These are phyloP conservation scores for Neopestalotiopsis sp. DNA, from an alignment of 2,329 filamentous ascomycete species.

Conservation along the genomic window DNA sequence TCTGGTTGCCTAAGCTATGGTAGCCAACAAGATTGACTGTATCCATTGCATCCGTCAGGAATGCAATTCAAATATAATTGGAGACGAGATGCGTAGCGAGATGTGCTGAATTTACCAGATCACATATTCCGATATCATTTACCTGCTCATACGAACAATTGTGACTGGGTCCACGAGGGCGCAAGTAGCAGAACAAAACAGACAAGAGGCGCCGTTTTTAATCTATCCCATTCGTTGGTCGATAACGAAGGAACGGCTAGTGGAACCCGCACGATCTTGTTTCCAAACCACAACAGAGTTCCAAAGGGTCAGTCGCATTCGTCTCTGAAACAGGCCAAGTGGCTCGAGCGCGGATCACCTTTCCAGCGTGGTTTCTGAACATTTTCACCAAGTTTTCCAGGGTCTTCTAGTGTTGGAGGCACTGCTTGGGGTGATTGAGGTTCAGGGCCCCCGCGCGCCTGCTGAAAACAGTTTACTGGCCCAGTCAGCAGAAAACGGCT, in stretches of 20 bases:
- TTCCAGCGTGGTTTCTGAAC: not conserved
- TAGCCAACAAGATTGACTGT: not conserved
- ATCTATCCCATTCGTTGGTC: not conserved
- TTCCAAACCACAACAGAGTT: constrained; percentile 8
- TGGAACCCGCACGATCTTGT: not conserved
- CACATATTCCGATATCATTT: not conserved
- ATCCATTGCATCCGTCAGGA: not conserved
- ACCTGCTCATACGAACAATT: not conserved
- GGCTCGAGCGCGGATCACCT: not conserved
- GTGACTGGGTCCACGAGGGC: not conserved
- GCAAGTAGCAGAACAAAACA: not conserved
- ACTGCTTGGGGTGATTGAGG: not conserved
- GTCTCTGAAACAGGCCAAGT: constrained; percentile 7
- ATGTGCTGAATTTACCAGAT: not conserved
- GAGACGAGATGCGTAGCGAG: not conserved
- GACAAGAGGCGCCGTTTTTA: not conserved
- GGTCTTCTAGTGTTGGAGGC: not conserved
- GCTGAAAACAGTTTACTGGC: not conserved
- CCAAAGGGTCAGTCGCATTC: constrained; percentile 1
- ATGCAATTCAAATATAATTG: not conserved
- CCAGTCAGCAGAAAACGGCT: not conserved
- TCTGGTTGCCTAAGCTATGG: not conserved
- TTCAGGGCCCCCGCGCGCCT: not conserved
- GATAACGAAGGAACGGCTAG: constrained; percentile 4
- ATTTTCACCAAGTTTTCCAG: not conserved